Conservation (phyloP, 805 yeast genomes). For the Candida schatavii region DNA sequence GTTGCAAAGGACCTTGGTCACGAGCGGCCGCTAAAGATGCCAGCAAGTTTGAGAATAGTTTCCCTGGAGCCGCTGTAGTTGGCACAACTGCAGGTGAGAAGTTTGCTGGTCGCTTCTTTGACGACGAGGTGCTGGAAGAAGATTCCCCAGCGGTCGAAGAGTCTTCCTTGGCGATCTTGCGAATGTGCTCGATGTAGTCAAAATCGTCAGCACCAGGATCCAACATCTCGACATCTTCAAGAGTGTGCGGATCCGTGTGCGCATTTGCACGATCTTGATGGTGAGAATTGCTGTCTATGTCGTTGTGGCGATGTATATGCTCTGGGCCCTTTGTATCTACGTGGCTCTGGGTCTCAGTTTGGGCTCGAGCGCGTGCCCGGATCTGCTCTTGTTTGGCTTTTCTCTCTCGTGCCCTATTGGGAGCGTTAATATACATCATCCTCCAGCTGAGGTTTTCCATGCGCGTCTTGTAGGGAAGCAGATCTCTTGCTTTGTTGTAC, state of each 20-base stretch:
- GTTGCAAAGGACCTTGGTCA: conserved; percentile 4
- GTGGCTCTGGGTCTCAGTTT: neutral
- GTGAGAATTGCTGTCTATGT: neutral
- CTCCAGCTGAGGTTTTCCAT: conserved; percentile 90
- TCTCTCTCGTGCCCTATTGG: conserved; percentile 5
- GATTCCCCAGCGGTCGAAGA: conserved; percentile 1
- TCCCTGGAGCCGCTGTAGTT: neutral
- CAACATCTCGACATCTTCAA: conserved; percentile 9
- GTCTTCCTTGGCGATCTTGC: conserved; percentile 49
- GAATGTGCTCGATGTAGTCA: conserved; percentile 63
- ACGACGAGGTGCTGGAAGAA: conserved; percentile 2
- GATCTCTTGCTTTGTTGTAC: conserved; percentile 73
- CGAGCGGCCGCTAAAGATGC: conserved; percentile 18
- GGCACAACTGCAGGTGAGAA: conserved; percentile 11
- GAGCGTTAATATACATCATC: conserved; percentile 58
- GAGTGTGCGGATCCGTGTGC: too few species aligned
- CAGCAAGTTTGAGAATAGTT: conserved; percentile 12
- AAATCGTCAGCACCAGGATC: conserved; percentile 55
- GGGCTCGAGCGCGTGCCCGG: neutral
- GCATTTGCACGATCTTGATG: neutral
- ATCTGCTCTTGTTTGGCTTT: neutral
- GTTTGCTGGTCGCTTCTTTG: conserved; percentile 17
- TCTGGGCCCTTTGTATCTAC: too few species aligned
- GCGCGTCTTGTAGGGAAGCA: conserved; percentile 69
- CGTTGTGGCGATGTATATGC: neutral